Conservation (phyloP, 2,329 filamentous ascomycete species). For the Raffaelea ambrosiae region DNA sequence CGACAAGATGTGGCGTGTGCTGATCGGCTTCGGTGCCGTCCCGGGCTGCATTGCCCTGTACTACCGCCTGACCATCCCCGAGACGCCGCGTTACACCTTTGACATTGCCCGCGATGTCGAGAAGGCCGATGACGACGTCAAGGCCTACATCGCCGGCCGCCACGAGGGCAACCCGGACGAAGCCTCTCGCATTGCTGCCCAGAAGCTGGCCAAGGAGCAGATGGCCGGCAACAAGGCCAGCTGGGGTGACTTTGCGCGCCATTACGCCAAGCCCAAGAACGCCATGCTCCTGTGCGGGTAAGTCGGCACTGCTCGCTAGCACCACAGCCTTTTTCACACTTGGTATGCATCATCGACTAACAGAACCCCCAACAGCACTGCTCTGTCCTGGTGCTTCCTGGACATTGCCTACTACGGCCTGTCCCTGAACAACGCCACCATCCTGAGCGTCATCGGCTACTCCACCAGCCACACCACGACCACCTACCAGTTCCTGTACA, state of each 20-base stretch:
- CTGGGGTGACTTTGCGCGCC: slow-evolving; percentile 60
- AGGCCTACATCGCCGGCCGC: slow-evolving; percentile 64
- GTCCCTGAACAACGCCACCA: slow-evolving; percentile 67
- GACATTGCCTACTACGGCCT: slow-evolving; percentile 56
- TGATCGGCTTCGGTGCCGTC: slow-evolving; percentile 74
- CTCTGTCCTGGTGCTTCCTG: slow-evolving; percentile 77
- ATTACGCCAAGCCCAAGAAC: slow-evolving; percentile 66
- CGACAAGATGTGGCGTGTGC: slow-evolving; percentile 79
- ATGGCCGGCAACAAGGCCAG: slow-evolving; percentile 62
- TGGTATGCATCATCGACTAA: neutral
- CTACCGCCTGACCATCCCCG: slow-evolving; percentile 71
- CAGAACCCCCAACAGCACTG: slow-evolving; percentile 40
- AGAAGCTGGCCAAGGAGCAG: slow-evolving; percentile 41
- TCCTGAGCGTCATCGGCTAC: slow-evolving; percentile 65
- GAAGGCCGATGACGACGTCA: slow-evolving; percentile 63
- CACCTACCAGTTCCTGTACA: slow-evolving; percentile 63
- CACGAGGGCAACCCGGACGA: slow-evolving; percentile 57
- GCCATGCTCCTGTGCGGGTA: slow-evolving; percentile 44
- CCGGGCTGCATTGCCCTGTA: slow-evolving; percentile 76
- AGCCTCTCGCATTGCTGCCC: slow-evolving; percentile 50
- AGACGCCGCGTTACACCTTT: slow-evolving; percentile 83
- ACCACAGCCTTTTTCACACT: neutral
- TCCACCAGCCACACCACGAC: slow-evolving; percentile 41
- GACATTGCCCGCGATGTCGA: slow-evolving; percentile 68
- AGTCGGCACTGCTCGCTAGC: neutral